These are phyloP conservation scores for Diaporthe sp. DNA, from an alignment of 2,329 filamentous ascomycete genomes.

Conservation along the genomic window DNA sequence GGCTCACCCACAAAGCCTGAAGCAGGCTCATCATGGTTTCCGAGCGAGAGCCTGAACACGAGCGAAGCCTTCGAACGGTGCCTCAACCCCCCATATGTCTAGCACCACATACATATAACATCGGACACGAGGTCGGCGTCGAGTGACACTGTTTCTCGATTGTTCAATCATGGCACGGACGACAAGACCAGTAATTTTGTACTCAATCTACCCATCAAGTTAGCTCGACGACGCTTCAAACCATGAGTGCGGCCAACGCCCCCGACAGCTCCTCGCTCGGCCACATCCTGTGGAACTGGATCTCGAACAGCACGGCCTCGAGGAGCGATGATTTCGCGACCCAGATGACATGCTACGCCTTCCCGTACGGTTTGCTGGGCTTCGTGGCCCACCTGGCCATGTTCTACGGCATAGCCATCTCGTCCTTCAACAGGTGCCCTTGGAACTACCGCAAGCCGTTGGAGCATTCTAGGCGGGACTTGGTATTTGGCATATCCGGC, in stretches of 20 bases:
- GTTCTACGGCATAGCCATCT: constrained; percentile 4
- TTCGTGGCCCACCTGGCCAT: constrained; percentile 20
- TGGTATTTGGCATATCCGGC: not conserved
- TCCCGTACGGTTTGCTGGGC: not conserved
- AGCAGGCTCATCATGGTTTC: not conserved
- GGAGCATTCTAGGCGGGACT: not conserved
- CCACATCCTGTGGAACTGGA: constrained; percentile 11
- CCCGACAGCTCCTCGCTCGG: not conserved
- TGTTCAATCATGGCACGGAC: not conserved
- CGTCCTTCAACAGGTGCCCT: not conserved
- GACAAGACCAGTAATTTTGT: not conserved
- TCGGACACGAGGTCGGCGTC: not conserved
- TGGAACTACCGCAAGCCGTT: not conserved
- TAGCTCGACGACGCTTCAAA: not conserved
- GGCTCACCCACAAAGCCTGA: not conserved
- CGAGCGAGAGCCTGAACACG: constrained; percentile 1
- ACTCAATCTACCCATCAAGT: not conserved
- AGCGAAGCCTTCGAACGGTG: not conserved
- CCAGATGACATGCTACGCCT: not conserved
- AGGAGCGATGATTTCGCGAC: not conserved
- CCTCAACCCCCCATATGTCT: not conserved
- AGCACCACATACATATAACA: not conserved
- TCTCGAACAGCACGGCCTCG: constrained; percentile 7
- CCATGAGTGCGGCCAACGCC: not conserved
- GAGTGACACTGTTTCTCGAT: not conserved